Evolutionary conservation across 2,329 filamentous ascomycete genomes (phyloP).

Genomic region (Fusarium piperis): DNA sequence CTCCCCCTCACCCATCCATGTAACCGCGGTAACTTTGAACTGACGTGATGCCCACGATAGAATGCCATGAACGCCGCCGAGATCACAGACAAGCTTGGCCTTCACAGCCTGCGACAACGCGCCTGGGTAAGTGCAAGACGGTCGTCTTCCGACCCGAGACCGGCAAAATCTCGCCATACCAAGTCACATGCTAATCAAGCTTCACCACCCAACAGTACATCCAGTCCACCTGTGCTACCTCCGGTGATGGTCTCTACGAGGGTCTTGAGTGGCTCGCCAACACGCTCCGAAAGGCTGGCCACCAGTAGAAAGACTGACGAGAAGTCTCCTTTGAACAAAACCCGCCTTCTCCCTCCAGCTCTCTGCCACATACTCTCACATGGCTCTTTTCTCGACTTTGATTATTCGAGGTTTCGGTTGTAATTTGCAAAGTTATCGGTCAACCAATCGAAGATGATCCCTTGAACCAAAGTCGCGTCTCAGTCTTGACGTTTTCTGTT

Average conservation of each 20-base stretch:
- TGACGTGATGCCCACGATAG: constrained; percentile 57
- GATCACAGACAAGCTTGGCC: constrained; percentile 99
- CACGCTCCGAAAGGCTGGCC: constrained; percentile 80
- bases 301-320: constrained; percentile 62
- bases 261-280: constrained; percentile 94
- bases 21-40: constrained; percentile 12
- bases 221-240: constrained; percentile 99
- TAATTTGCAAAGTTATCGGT: constrained; percentile 65
- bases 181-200: constrained; percentile 36
- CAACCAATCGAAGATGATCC: constrained; percentile 66
- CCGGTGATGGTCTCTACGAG: constrained; percentile 99
- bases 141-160: not conserved
- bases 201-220: constrained; percentile 76
- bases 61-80: constrained; percentile 99
- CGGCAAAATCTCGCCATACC: not conserved
- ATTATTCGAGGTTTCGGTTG: constrained; percentile 61
- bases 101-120: constrained; percentile 98
- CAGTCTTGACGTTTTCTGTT: constrained; percentile 40
- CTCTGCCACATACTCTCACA: constrained; percentile 53
- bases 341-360: constrained; percentile 49
- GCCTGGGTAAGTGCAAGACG: constrained; percentile 83
- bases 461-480: constrained; percentile 48
- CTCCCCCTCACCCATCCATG: not conserved
- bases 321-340: constrained; percentile 46
- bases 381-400: constrained; percentile 52